A percentile compares a stretch with the other conserved stretches of the same genome.
Conservation (phyloP, 352 stramenopile genomes). For the Globisporangium iwayamae region DNA sequence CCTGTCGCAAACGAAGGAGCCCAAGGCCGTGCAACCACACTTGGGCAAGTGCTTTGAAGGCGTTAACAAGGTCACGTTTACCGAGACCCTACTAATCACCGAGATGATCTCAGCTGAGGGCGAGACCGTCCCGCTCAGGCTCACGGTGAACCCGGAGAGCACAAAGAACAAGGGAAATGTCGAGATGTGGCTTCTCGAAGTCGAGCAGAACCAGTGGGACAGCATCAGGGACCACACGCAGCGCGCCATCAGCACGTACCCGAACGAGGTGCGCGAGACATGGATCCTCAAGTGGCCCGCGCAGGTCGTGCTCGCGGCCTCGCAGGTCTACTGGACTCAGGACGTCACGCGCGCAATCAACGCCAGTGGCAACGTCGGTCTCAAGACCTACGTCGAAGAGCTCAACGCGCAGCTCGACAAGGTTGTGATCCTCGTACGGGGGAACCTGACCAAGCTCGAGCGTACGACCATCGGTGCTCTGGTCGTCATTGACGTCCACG, state of each 20-base stretch:
- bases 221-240: constrained; percentile 90
- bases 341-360: constrained; percentile 88
- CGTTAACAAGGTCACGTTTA: constrained; percentile 91
- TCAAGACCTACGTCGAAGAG: constrained; percentile 75
- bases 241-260: constrained; percentile 85
- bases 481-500: constrained; percentile 92
- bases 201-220: constrained; percentile 91
- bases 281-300: constrained; percentile 94
- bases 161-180: constrained; percentile 93
- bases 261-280: constrained; percentile 59
- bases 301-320: constrained; percentile 91
- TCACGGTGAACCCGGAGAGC: constrained; percentile 88
- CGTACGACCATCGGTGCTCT: constrained; percentile 91
- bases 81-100: constrained; percentile 89
- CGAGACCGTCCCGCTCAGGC: constrained; percentile 83
- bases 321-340: constrained; percentile 93
- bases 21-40: constrained; percentile 89
- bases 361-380: constrained; percentile 51
- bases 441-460: constrained; percentile 89
- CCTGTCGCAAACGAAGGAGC: constrained; percentile 92
- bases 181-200: constrained; percentile 92
- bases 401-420: constrained; percentile 88
- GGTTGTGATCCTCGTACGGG: constrained; percentile 91
- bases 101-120: constrained; percentile 93
- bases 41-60: constrained; percentile 90